phyloP scores from a whole-genome alignment of 768 basidiomycete genomes.

The Boletales sp. region DNA sequence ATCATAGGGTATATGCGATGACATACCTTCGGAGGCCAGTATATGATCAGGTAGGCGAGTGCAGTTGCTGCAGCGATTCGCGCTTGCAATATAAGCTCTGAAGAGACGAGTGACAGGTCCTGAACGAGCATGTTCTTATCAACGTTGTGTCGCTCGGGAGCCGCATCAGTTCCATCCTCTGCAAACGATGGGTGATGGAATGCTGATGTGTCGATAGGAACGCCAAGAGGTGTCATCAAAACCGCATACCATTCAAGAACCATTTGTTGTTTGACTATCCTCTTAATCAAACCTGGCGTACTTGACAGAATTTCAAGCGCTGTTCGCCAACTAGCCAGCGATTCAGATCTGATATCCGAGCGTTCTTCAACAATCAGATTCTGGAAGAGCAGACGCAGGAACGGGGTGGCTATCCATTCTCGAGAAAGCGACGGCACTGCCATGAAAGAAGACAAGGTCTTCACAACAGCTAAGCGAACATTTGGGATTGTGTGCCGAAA shows the following conservation, averaged over 20 bases:
- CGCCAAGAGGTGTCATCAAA: slow-evolving; percentile 86
- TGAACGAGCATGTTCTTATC: slow-evolving; percentile 95
- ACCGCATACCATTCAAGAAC: slow-evolving; percentile 83
- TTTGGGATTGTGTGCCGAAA: slow-evolving; percentile 95
- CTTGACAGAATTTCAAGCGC: slow-evolving; percentile 56
- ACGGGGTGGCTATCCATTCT: slow-evolving; percentile 76
- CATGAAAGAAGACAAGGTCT: slow-evolving; percentile 86
- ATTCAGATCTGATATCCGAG: slow-evolving; percentile 72
- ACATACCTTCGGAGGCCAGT: slow-evolving; percentile 61
- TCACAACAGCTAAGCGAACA: slow-evolving; percentile 90
- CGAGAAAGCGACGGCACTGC: slow-evolving; percentile 65
- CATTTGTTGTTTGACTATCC: slow-evolving; percentile 52
- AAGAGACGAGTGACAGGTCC: slow-evolving; percentile 77
- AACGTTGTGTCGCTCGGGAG: slow-evolving; percentile 79
- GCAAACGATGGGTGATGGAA: slow-evolving; percentile 66
- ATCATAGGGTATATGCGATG: not conserved
- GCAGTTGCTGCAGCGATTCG: slow-evolving; percentile 77
- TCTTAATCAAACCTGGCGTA: slow-evolving; percentile 47
- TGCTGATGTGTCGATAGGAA: slow-evolving; percentile 61
- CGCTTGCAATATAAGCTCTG: slow-evolving; percentile 75
- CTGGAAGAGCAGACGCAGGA: slow-evolving; percentile 86
- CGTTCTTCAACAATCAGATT: slow-evolving; percentile 93
- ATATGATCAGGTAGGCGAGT: slow-evolving; percentile 62
- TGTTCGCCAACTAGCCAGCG: slow-evolving; percentile 69
- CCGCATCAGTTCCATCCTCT: slow-evolving; percentile 40